Base-by-base conservation (phyloP, 306 rosid species). In the Biancaea sappan region DNA sequence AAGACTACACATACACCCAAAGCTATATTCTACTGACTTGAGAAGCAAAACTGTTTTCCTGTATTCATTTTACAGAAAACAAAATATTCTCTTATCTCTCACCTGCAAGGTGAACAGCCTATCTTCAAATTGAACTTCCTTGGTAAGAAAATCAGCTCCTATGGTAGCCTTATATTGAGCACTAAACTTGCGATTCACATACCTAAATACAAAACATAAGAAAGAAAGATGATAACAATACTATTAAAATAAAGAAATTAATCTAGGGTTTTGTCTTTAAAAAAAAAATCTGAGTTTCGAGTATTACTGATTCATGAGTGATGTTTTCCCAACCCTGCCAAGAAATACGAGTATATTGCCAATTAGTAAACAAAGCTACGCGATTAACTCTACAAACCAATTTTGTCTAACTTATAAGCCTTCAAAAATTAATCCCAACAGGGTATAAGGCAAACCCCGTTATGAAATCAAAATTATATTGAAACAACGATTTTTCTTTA, bases 61-160 rank as follows among this genome's bases (percentile, higher is more conserved):
- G 29, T 21, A 56, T 56, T 46, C 8, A 57, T 66, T 9, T 61
- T 14, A 41, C 6, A 58, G 29, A 44, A 75, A 19, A 57, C 47
- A 60, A 28, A 0, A n/a, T 60, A 70, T 6, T 70, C 24, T 31
- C 31, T 75, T 38, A 38, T 41, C 61, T 71, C 89, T 84, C 72
- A 91, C 97, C 97, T 91, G 97, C 79, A 93, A 84, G 44, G 98
- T 93, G 90, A 93, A 93, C 78, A 91, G 80, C 84, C 98, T 89
- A 57, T 93, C 97, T 70, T 93, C 98, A 81, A 93, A 88, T 56
- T 93, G 98, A 86, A 93, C 96, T 84, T 93, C 98, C 89, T 93
- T 93, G 54, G 98, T 91, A 66, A 91, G 94, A 82, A 93, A 91
- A 88, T 93, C 97, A 11, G 98, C 98, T 78, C 97, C 97, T 37